These are phyloP conservation scores for Pseudoscleropodium purum DNA, from an alignment of 225 moss, liverwort and hornwort genomes.

Conservation along the genomic window DNA sequence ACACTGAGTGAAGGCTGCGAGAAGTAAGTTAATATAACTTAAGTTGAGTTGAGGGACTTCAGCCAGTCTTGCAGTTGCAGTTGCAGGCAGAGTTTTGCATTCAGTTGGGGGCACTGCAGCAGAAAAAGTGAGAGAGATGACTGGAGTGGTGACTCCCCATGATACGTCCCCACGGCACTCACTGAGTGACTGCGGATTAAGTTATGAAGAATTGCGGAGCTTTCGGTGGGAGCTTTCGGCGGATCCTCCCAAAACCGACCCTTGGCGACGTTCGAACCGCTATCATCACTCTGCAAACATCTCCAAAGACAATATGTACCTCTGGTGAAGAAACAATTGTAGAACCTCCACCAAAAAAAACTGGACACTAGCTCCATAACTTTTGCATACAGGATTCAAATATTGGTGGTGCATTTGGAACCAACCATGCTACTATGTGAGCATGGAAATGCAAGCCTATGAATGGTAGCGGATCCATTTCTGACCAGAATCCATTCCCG, in stretches of 20 bases:
- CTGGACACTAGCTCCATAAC: not conserved
- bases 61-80: not conserved
- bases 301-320: not conserved
- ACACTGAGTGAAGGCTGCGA: not conserved
- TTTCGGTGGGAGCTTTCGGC: not conserved
- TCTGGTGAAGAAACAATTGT: rapidly evolving
- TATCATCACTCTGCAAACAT: not conserved
- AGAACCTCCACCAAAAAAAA: not conserved
- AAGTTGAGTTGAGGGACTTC: not conserved
- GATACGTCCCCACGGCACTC: not conserved
- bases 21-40: not conserved
- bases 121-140: not conserved
- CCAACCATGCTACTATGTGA: too few relatives aligned
- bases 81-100: not conserved
- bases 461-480: too few relatives aligned
- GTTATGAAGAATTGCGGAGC: too few relatives aligned
- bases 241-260: not conserved
- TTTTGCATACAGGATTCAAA: rapidly evolving
- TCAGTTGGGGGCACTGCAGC: not conserved
- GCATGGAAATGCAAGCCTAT: too few relatives aligned
- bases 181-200: not conserved
- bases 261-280: not conserved
- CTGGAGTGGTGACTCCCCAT: not conserved
- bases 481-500: too few relatives aligned
- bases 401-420: not conserved